Conservation (phyloP, 805 yeast genomes). For the Saccharomycopsis olivae region DNA sequence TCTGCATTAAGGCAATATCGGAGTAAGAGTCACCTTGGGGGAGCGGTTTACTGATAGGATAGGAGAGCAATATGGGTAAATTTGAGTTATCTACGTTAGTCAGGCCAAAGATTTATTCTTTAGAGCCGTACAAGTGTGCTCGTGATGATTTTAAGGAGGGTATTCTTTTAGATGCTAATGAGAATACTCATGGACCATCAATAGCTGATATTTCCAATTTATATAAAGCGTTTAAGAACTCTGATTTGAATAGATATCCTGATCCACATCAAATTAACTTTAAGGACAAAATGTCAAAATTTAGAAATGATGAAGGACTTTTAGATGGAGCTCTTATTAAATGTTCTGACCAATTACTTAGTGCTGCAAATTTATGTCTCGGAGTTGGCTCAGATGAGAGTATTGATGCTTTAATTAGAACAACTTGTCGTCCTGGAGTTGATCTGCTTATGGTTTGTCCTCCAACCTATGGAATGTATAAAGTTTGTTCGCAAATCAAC, state of each 20-base stretch:
- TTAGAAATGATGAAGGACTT: constrained; percentile 46
- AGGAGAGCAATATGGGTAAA: too few relatives aligned
- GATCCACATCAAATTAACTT: constrained; percentile 87
- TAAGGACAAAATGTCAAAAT: constrained; percentile 59
- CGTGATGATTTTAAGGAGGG: constrained; percentile 91
- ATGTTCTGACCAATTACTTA: constrained; percentile 22
- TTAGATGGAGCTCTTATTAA: constrained; percentile 17
- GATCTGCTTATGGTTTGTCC: constrained; percentile 83
- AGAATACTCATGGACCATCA: constrained; percentile 89
- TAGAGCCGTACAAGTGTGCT: constrained; percentile 94
- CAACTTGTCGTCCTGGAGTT: constrained; percentile 69
- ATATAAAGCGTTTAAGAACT: constrained; percentile 1
- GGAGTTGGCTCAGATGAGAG: constrained; percentile 98
- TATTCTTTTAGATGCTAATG: constrained; percentile 86
- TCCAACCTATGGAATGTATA: constrained; percentile 97
- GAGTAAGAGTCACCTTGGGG: too few relatives aligned
- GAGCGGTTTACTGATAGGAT: too few relatives aligned
- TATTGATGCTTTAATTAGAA: constrained; percentile 79
- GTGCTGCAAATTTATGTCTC: constrained; percentile 65
- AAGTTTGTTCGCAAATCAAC: constrained; percentile 81
- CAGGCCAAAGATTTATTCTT: constrained; percentile 71
- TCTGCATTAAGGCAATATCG: too few relatives aligned
- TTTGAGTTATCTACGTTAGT: constrained; percentile 34
- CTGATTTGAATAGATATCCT: constrained; percentile 80
- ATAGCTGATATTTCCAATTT: constrained; percentile 29